Percentiles rank a stretch among this genome's conserved stretches.
Evolutionary conservation across 108 stramenopile species (phyloP).

Genomic region (Bacterosira constricta): DNA sequence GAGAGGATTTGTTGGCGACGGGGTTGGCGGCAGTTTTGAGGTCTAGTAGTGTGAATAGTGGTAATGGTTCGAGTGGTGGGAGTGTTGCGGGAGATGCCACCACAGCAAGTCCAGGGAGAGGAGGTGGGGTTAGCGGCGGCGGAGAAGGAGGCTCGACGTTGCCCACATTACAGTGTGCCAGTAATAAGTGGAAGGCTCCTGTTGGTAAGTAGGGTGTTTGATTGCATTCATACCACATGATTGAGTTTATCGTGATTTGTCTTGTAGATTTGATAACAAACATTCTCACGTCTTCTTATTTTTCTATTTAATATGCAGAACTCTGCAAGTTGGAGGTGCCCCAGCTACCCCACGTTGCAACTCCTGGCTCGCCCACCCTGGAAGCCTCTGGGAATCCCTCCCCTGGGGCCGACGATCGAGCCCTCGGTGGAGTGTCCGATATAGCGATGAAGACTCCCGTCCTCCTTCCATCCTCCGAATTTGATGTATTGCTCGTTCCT

Average conservation of each 20-base stretch:
- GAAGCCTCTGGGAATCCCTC: slow-evolving; percentile 32
- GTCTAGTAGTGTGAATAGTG: slow-evolving; percentile 1
- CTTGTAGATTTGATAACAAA: background rate
- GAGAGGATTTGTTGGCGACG: slow-evolving; percentile 83
- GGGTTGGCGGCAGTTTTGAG: slow-evolving; percentile 78
- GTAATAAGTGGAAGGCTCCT: slow-evolving; percentile 91
- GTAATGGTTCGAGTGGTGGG: slow-evolving; percentile 4
- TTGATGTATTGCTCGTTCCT: slow-evolving; percentile 79
- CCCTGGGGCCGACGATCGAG: slow-evolving; percentile 75
- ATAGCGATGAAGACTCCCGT: slow-evolving; percentile 66
- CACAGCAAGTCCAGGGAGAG: slow-evolving; percentile 37
- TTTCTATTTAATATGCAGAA: slow-evolving; percentile 26
- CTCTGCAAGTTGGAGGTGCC: slow-evolving; percentile 76
- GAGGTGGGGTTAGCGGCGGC: slow-evolving; percentile 21
- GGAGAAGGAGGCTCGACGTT: slow-evolving; percentile 43
- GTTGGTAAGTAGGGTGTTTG: slow-evolving; percentile 43
- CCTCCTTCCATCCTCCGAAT: slow-evolving; percentile 75
- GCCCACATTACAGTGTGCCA: slow-evolving; percentile 85
- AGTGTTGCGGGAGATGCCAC: slow-evolving; percentile 32
- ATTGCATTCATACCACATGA: no score
- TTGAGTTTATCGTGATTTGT: no score
- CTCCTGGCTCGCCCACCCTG: no score
- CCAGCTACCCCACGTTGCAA: slow-evolving; percentile 48
- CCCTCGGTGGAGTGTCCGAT: slow-evolving; percentile 56
- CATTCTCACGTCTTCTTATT: background rate